Base-by-base conservation (phyloP, 495 filamentous ascomycete genomes). In the Tuber melanosporum region DNA sequence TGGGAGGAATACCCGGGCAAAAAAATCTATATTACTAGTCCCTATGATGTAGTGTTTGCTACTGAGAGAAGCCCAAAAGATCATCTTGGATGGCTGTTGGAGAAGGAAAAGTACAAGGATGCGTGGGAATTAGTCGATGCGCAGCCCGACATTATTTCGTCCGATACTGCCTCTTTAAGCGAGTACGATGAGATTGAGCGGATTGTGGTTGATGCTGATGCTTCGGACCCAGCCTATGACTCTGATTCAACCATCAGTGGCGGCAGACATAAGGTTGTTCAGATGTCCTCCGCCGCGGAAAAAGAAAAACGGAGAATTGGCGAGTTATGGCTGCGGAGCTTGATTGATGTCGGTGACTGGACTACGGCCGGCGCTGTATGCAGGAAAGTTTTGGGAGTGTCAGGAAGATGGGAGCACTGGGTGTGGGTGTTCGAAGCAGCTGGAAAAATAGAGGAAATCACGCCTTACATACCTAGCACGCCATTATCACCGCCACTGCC, bases 11-110 rank as follows among this genome's bases (percentile, higher is more conserved):
- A 89, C 22, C 88, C 90, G 10, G 94, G 95, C 0, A 88, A 94
- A 77, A 98, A 98, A 80, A 93, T 99, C 42, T 97, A 97, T 83
- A 92, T 99, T 45, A 93, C 96, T 73, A 98, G 94, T 80, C 96
- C 96, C 1, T 99, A 95, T 79, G 95, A 99, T 85, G 97, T 94
- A 79, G 89, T 97, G 39, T 86, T 97, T 74, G 92, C 93, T 0
- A 91, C 95, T 0, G 93, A 93, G 80, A 86, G 95, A 78, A 94
- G 97, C 78, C 86, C 94, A 19, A 84, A 89, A 0, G 95, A 99
- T 83, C 94, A 95, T 79, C 85, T 98, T 20, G 86, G 88, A 9
- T 99, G 94, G 94, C 85, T 98, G 1, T 84, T 95, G 15, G 91
- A 92, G 62, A 93, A 90, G 76, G 87, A 91, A 52, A 89, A 89